Evolutionary conservation across 2,329 filamentous ascomycete species (phyloP).

Genomic region (Colletotrichum sp.): DNA sequence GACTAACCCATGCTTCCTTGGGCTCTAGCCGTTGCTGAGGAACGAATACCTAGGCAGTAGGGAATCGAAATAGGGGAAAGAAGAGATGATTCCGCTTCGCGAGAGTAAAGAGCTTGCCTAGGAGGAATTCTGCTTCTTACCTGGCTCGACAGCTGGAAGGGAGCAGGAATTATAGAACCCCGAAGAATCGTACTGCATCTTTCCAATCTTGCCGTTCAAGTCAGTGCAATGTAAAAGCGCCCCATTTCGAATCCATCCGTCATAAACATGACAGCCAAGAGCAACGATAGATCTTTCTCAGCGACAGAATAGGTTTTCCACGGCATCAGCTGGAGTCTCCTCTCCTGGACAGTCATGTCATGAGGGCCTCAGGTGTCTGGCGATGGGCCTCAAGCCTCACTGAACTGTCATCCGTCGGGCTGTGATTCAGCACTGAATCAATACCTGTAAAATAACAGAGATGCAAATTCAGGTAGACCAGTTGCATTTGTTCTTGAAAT

Average conservation of each 20-base stretch:
- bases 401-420: not conserved
- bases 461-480: not conserved
- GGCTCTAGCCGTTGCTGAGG: not conserved
- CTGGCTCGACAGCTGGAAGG: not conserved
- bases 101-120: accelerated
- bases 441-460: not conserved
- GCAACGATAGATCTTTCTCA: not conserved
- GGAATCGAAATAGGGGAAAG: not conserved
- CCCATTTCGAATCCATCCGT: not conserved
- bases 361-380: accelerated
- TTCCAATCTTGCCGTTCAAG: not conserved
- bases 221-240: not conserved
- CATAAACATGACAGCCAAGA: not conserved
- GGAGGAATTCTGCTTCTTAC: accelerated
- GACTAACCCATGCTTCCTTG: not conserved
- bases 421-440: not conserved
- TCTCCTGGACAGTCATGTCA: not conserved
- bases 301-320: not conserved
- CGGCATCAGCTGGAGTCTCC: not conserved
- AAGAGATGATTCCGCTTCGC: not conserved
- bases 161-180: too few species aligned
- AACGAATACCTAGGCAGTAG: not conserved
- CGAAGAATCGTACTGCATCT: too few species aligned
- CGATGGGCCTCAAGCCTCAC: not conserved
- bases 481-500: not conserved